Evolutionary conservation across 495 filamentous ascomycete species (phyloP), one percentile per base, ranked within the genome.

Genomic region (Neurospora terricola): DNA sequence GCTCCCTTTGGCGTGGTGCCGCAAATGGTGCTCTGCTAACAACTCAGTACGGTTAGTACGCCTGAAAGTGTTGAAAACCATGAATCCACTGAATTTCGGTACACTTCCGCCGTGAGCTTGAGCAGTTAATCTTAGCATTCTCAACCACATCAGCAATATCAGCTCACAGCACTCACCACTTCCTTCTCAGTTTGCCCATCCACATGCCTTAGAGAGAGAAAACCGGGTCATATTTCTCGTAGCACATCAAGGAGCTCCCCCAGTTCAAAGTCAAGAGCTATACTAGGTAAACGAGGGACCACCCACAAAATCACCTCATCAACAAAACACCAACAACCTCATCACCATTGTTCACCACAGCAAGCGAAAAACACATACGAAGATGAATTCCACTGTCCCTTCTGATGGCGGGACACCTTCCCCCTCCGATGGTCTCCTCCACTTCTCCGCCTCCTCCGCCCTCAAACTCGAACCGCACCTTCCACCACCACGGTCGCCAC

Each of bases 401-500:
- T 34, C 34, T 34, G 34, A 34, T 34, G 34, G 34, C 34, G 34
- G 34, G 34, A 34, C 34, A 34, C 34, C 34, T n/a, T 23, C 75
- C 40, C 6, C 72, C 16, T 21, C 40, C 30, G 34, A 42, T 12
- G 66, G 68, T 10, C 45, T 72, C 62, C 76, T 75, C 39, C 62
- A 9, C 73, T 75, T 75, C 66, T 66, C 73, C 7, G 37, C 66
- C 23, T 4, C 12, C 18, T 30, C 72, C 23, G 71, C 73, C 5
- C 7, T 70, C 18, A 39, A 62, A 18, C 71, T 75, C 16, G 69
- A 73, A 42, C 66, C 68, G 9, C 71, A 75, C 38, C 74, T 73
- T 38, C 71, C 71, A 16, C 71, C 74, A 36, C 23, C 37, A 18
- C 18, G 12, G 14, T 40, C 42, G n/a, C 18, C 42, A 45, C n/a